Evolutionary conservation across 2,329 filamentous ascomycete species (phyloP).

Genomic region (Trichoderma sp.): DNA sequence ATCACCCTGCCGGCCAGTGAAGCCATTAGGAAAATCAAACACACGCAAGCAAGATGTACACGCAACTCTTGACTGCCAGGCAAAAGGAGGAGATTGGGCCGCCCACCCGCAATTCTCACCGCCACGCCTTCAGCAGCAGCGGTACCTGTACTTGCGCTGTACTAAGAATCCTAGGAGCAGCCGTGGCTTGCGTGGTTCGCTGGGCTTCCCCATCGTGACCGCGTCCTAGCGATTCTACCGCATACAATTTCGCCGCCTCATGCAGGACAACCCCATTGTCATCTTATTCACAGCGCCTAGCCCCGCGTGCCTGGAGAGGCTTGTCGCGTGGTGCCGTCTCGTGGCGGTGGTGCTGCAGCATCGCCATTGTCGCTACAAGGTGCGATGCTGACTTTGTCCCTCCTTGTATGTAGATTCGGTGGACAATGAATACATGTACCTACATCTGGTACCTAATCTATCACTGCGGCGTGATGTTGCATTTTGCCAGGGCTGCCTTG

Average conservation of each 20-base stretch:
- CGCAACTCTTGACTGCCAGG: neutral
- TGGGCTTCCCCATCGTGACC: constrained; percentile 1
- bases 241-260: constrained; percentile 20
- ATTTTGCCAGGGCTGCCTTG: neutral
- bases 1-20: neutral
- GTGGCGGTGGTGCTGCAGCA: neutral
- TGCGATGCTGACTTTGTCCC: neutral
- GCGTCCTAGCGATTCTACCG: constrained; percentile 12
- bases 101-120: constrained; percentile 18
- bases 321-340: neutral
- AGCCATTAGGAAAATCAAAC: neutral
- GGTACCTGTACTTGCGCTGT: neutral
- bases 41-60: neutral
- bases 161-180: neutral
- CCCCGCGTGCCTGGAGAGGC: neutral
- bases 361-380: neutral
- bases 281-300: constrained; percentile 18
- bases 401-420: neutral
- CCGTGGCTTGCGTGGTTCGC: constrained; percentile 8
- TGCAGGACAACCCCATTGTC: constrained; percentile 24
- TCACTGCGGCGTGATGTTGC: neutral
- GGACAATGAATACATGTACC: neutral
- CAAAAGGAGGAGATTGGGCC: neutral
- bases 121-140: constrained; percentile 3
- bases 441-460: neutral